A percentile compares a stretch with the other conserved stretches of the same genome.
Evolutionary conservation across 139 green algal species (phyloP).

Genomic region (Chlorella sp.): DNA sequence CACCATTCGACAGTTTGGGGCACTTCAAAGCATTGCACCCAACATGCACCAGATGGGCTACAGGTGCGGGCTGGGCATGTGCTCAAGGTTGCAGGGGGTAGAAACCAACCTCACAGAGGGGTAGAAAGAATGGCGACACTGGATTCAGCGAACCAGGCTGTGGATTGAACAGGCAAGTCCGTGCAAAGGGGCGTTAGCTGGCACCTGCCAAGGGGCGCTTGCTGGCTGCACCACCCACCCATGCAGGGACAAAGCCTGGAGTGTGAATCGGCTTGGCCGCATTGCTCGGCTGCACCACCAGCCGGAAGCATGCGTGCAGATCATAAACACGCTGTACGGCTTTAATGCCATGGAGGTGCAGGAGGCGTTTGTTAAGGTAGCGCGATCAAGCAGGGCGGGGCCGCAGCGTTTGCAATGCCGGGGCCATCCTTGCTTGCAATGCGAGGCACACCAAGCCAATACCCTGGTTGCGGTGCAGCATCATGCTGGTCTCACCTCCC

Average conservation of each 20-base stretch:
- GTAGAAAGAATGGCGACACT: no score
- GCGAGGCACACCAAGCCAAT: no score
- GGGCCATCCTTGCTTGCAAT: no score
- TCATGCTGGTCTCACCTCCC: no score
- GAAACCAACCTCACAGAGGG: no score
- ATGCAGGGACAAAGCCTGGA: slow-evolving; percentile 91
- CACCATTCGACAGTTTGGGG: slow-evolving; percentile 89
- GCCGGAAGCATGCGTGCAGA: slow-evolving; percentile 59
- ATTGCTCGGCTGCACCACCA: slow-evolving; percentile 83
- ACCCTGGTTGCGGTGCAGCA: no score
- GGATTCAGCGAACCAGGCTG: no score
- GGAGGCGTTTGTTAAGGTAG: slow-evolving; percentile 98
- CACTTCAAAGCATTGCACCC: slow-evolving; percentile 57
- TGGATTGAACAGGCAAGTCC: no score
- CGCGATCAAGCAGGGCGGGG: neutral
- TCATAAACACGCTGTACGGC: slow-evolving; percentile 95
- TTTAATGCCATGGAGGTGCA: slow-evolving; percentile 98
- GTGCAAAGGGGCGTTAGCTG: no score
- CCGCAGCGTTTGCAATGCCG: no score
- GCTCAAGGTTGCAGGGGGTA: neutral
- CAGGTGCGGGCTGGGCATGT: neutral
- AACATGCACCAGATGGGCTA: slow-evolving; percentile 81
- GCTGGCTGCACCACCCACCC: neutral
- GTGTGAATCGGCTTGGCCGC: slow-evolving; percentile 90
- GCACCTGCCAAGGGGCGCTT: no score